These are phyloP conservation scores for Calonectria crousiana DNA, from an alignment of 2,329 filamentous ascomycete genomes.

Conservation along the genomic window DNA sequence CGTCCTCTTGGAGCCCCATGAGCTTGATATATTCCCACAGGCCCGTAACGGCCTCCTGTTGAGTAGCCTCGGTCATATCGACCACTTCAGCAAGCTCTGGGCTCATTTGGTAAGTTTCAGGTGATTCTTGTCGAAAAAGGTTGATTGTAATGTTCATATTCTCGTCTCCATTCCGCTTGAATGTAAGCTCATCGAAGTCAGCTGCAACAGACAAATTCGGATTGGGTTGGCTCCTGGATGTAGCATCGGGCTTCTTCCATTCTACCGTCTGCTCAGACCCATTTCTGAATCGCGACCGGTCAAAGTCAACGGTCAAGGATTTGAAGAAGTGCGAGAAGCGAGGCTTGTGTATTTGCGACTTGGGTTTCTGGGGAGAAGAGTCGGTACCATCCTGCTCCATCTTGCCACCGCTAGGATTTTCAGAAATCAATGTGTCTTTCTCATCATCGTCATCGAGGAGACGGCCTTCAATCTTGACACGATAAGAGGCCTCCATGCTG, in stretches of 20 bases:
- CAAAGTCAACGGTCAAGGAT: conserved; percentile 80
- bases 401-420: conserved; percentile 46
- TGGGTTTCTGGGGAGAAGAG: conserved; percentile 49
- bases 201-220: conserved; percentile 65
- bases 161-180: conserved; percentile 92
- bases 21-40: conserved; percentile 96
- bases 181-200: conserved; percentile 92
- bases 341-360: conserved; percentile 56
- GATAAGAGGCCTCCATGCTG: conserved; percentile 82
- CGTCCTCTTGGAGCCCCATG: conserved; percentile 89
- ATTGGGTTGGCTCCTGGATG: conserved; percentile 60
- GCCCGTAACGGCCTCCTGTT: conserved; percentile 88
- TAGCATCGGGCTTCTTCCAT: conserved; percentile 85
- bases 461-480: conserved; percentile 91
- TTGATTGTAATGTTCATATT: conserved; percentile 93
- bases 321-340: conserved; percentile 86
- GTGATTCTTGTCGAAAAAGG: conserved; percentile 84
- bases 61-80: conserved; percentile 87
- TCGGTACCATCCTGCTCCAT: conserved; percentile 45
- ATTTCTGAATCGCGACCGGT: conserved; percentile 70
- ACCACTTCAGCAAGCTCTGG: conserved; percentile 84
- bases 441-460: conserved; percentile 79
- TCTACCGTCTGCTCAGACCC: conserved; percentile 73
- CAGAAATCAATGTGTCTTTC: conserved; percentile 65
- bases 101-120: conserved; percentile 86